A percentile compares a stretch with the other conserved stretches of the same genome.
Evolutionary conservation across 441 rosid species (phyloP).

Genomic region (Bruguiera hainesii): DNA sequence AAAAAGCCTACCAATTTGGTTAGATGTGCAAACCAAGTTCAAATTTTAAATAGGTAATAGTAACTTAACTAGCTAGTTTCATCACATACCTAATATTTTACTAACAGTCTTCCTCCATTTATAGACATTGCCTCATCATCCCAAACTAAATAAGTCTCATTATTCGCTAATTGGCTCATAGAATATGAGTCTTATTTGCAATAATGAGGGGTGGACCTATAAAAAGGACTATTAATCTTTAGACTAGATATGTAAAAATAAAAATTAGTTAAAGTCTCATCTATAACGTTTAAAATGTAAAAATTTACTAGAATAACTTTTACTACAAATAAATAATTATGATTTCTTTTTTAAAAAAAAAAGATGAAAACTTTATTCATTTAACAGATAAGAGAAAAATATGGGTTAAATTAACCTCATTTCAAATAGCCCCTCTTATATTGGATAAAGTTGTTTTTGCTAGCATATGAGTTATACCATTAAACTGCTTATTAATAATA

Average conservation of each 20-base stretch:
- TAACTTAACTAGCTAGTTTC: constrained; percentile 99
- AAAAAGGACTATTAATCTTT: constrained; percentile 83
- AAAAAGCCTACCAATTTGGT: constrained; percentile 69
- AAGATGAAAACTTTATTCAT: too few relatives aligned
- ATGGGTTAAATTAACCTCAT: too few relatives aligned
- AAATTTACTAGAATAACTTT: too few relatives aligned
- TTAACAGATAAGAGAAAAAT: too few relatives aligned
- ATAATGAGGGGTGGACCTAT: constrained; percentile 98
- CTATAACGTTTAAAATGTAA: constrained; percentile 12
- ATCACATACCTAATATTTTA: constrained; percentile 96
- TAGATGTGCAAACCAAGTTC: constrained; percentile 60
- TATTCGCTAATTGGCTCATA: constrained; percentile 49
- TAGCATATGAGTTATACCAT: too few relatives aligned
- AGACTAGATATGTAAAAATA: constrained; percentile 98
- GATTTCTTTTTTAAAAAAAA: too few relatives aligned
- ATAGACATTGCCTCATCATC: constrained; percentile 98
- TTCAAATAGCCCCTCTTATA: too few relatives aligned
- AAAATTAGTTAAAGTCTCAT: constrained; percentile 46
- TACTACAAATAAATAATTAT: too few relatives aligned
- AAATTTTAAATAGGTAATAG: constrained; percentile 44
- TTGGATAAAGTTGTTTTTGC: too few relatives aligned
- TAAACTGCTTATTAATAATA: too few relatives aligned
- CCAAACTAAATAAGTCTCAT: constrained; percentile 93
- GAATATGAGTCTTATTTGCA: constrained; percentile 80
- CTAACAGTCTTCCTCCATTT: constrained; percentile 96